Percentiles rank a stretch among this genome's conserved stretches.
Evolutionary conservation across 306 rosid genomes (phyloP).

Genomic region (Citrullus amarus): DNA sequence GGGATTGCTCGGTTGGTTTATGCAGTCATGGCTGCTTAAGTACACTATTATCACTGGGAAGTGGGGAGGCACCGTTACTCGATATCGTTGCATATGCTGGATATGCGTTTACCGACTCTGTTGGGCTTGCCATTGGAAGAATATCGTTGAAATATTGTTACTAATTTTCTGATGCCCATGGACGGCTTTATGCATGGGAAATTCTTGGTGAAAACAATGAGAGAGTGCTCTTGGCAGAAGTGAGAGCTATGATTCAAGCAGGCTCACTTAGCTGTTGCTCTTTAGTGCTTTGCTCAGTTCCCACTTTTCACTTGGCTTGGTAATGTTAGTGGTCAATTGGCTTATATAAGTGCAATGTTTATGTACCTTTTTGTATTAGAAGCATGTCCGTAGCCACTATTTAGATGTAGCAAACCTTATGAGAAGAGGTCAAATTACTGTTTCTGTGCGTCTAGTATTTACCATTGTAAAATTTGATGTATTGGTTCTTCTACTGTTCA

Average conservation of each 20-base stretch:
- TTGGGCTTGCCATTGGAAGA: conserved; percentile 61
- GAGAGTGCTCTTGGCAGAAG: conserved; percentile 85
- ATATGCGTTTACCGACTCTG: conserved; percentile 66
- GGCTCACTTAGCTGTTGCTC: conserved; percentile 75
- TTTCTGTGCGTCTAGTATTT: too few species aligned
- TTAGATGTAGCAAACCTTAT: too few species aligned
- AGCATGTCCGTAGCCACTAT: neutral
- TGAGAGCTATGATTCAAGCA: conserved; percentile 77
- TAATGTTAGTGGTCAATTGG: conserved; percentile 81
- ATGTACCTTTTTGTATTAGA: neutral
- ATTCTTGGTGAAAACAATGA: conserved; percentile 91
- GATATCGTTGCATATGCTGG: conserved; percentile 87
- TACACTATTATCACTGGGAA: conserved; percentile 63
- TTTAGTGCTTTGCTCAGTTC: conserved; percentile 80
- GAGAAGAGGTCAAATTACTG: too few species aligned
- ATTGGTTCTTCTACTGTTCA: too few species aligned
- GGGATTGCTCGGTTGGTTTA: conserved; percentile 87
- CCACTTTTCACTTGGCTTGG: conserved; percentile 95
- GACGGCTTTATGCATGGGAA: conserved; percentile 89
- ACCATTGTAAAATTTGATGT: too few species aligned
- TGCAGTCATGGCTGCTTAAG: conserved; percentile 60
- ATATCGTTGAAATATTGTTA: conserved; percentile 52
- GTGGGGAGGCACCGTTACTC: conserved; percentile 76
- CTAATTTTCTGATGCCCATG: conserved; percentile 76
- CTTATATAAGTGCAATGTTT: conserved; percentile 28